Conservation (phyloP, 208 protist genomes). For the Trypanosoma rangeli region DNA sequence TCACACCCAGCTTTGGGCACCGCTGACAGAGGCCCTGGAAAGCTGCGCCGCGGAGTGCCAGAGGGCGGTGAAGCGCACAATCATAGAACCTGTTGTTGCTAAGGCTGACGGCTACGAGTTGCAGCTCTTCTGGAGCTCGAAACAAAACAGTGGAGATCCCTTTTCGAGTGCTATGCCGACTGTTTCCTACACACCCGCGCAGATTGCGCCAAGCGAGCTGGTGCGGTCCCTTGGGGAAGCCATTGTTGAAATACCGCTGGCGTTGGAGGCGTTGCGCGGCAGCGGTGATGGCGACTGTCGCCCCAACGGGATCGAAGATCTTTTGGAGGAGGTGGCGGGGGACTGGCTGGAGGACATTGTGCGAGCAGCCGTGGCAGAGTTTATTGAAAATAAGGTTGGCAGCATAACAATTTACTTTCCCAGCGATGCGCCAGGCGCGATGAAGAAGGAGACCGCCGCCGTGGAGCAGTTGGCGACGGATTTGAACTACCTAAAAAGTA, state of each 20-base stretch:
- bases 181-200: slow-evolving; percentile 30
- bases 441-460: slow-evolving; percentile 30
- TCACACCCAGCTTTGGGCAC: slow-evolving; percentile 41
- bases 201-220: slow-evolving; percentile 44
- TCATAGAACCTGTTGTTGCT: slow-evolving; percentile 46
- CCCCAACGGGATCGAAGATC: slow-evolving; percentile 32
- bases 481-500: slow-evolving; percentile 70
- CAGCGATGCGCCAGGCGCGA: slow-evolving; percentile 1
- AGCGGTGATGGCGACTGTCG: slow-evolving; percentile 23
- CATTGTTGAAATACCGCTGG: slow-evolving; percentile 81
- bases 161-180: not conserved
- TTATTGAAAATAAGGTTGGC: slow-evolving; percentile 59
- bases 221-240: slow-evolving; percentile 75
- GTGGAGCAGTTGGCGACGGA: slow-evolving; percentile 68
- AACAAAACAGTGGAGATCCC: not conserved
- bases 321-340: slow-evolving; percentile 60
- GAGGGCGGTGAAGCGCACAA: slow-evolving; percentile 27
- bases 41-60: slow-evolving; percentile 31
- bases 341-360: slow-evolving; percentile 71
- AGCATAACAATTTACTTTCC: slow-evolving; percentile 42
- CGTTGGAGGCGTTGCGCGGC: slow-evolving; percentile 53
- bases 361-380: slow-evolving; percentile 41
- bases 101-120: slow-evolving; percentile 38
- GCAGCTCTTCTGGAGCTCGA: slow-evolving; percentile 40
- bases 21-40: slow-evolving; percentile 39